Base-by-base conservation (phyloP, 768 basidiomycete genomes). In the Cystofilobasidium macerans region DNA sequence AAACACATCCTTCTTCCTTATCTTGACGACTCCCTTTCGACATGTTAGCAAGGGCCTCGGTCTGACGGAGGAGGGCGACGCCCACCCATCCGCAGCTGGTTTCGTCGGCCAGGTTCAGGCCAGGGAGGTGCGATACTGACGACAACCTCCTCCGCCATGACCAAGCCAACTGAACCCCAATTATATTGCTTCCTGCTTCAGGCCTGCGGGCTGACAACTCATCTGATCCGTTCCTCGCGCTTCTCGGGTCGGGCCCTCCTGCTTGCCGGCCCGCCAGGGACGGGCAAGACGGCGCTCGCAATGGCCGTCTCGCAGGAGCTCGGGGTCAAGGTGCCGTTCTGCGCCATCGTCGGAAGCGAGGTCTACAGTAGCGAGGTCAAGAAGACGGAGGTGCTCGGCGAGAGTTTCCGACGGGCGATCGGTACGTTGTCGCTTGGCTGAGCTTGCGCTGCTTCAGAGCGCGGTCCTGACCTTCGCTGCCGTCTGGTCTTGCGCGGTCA, bases 281-380 rank as follows among this genome's bases (percentile, higher is more conserved):
- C 95, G 3, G 94, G 95, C 14, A 99, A 99, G 79, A 99, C 95
- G 0, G 95, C 95, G 0, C 83, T 98, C 32, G 93, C 95, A 1
- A 77, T 98, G n/a, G 95, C 91, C 0, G 83, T 98, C 32, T 86
- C 91, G 8, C 93, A 97, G 67, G 95, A 98, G 72, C 82, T 99
- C 0, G 95, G 95, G 0, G 78, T 82, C 26, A 95, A 95, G 72
- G 93, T 97, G 0, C 95, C 95, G 0, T 98, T 99, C 75, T 97
- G 94, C 75, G 91, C 92, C 6, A 97, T 97, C 90, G 95, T 98
- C 48, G 95, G 95, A 0, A 87, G 86, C 24, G 95, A 99, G 77
- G 95, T 98, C 68, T 98, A 95, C 74, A 89, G 86, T 45, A 85
- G 88, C 3, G 94, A 98, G 77, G 92, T 99, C 64, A 98, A 98